Base-by-base conservation (phyloP, 179 eudicot genomes). In the Pouteria campechiana region DNA sequence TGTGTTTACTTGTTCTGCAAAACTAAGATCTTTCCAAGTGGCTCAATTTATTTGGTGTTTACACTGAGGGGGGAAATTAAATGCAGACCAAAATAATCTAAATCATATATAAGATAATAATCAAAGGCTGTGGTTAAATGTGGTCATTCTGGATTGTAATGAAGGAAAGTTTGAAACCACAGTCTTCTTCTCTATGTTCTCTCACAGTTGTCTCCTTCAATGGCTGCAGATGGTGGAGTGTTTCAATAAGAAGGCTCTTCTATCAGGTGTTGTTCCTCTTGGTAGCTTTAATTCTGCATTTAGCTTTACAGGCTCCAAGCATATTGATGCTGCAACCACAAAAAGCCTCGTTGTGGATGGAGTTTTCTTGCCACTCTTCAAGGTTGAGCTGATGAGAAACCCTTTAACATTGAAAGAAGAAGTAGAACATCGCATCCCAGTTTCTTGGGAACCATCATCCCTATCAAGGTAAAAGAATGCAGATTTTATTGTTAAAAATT, bases 241-340 rank as follows among this genome's bases (percentile, higher is more conserved):
- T 54, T 76, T 74, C 64, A 87, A 87, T 70, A 70, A 62, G 54
- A 83, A 64, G 52, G 79, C 83, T 14, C 62, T 67, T 55, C 63
- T 87, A 35, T 54, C 69, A 13, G 90, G 65, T 31, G 50, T 48
- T 28, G 46, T 69, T 49, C 90, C 96, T 42, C 79, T 83, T 40
- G 96, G 96, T 58, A 67, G 87, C 72, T 87, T 87, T 76, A 87
- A 77, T 67, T 73, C 81, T 59, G 90, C 90, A 7, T 87, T 79
- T 60, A 87, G 85, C 64, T 79, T 65, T 53, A 76, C 96, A 37
- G 87, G 94, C 40, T 74, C 82, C 9, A 77, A 73, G 70, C 71
- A 70, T 46, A 41, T 75, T 17, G 96, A 87, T 57, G 65, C 77
- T 48, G 78, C 81, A 39, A 54, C 79, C 42, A 80, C 87, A 41